Base-by-base conservation (phyloP, 208 protist genomes). In the Wallacemonas rigidus region DNA sequence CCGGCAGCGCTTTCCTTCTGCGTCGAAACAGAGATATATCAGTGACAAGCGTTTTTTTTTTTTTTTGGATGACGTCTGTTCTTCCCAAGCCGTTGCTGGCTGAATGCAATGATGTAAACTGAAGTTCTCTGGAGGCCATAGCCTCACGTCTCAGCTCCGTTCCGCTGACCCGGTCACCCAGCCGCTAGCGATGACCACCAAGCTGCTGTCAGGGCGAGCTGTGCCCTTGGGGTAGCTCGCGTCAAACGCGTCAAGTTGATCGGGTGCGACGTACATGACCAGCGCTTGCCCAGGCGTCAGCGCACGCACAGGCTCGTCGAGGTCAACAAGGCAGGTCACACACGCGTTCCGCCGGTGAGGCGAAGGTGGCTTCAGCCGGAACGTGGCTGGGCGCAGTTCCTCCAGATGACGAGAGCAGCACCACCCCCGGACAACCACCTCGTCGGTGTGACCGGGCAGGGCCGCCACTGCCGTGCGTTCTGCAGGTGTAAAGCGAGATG, bases 391-490 rank as follows among this genome's bases (percentile, higher is more conserved):
- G 56, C 77, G 82, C 48, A 82, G 79, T 12, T 80, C 43, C 44
- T 87, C 83, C 53, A 90, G 87, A 54, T 94, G 89, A 1, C 89
- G 64, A 50, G 80, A 69, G 45, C 81, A 82, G 67, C 89, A 91
- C 26, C 48, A 67, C 62, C 89, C 91, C 1, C 44, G 51, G 17
- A 86, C 15, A 36, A 7, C 5, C 3, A 41, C 45, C 40, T 60
- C 56, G 60, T 67, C 17, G 15, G 68, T 54, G 53, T 26, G 26
- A 26, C 26, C 26, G 26, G 26, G 26, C 26, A 26, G 26, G 26
- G 26, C 26, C 26, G 26, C 0, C 26, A 26, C 26, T 26, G 6
- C 45, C 60, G 15, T 56, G 5, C 55, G 41, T 2, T 38, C 17
- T 57, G 43, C 48, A 26, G 9, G 12, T 8, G 38, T 0, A 14